Conservation (phyloP, 306 rosid species). For the Begonia masoniana region DNA sequence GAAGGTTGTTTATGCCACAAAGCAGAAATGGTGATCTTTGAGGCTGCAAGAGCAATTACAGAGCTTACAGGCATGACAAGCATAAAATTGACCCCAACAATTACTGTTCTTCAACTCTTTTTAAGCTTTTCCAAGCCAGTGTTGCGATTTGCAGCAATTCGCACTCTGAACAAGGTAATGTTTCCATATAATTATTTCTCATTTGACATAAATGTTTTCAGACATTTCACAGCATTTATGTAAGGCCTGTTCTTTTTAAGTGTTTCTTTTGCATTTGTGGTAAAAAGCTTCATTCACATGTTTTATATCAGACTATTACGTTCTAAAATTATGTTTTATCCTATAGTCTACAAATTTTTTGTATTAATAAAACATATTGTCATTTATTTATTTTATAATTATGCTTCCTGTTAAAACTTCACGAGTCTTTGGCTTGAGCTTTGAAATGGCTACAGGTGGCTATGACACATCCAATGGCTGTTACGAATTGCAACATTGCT, state of each 20-base stretch:
- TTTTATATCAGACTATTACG: too few relatives aligned
- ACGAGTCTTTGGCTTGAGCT: neutral
- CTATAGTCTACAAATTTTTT: neutral
- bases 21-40: conserved; percentile 98
- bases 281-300: too few relatives aligned
- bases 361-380: neutral
- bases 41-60: conserved; percentile 95
- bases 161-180: conserved; percentile 85
- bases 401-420: too few relatives aligned
- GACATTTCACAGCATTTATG: too few relatives aligned
- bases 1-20: conserved; percentile 98
- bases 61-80: conserved; percentile 86
- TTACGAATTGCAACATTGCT: conserved; percentile 96
- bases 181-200: neutral
- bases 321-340: too few relatives aligned
- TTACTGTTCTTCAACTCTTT: conserved; percentile 96
- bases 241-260: too few relatives aligned
- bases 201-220: too few relatives aligned
- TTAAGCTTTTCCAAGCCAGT: conserved; percentile 97
- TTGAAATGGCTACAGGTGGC: conserved; percentile 60
- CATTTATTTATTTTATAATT: too few relatives aligned
- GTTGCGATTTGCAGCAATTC: conserved; percentile 97
- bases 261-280: too few relatives aligned
- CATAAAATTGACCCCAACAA: conserved; percentile 90
- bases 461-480: conserved; percentile 99